Base-by-base conservation (phyloP, 2,329 filamentous ascomycete genomes). In the Chrysoporthe austroafricana region DNA sequence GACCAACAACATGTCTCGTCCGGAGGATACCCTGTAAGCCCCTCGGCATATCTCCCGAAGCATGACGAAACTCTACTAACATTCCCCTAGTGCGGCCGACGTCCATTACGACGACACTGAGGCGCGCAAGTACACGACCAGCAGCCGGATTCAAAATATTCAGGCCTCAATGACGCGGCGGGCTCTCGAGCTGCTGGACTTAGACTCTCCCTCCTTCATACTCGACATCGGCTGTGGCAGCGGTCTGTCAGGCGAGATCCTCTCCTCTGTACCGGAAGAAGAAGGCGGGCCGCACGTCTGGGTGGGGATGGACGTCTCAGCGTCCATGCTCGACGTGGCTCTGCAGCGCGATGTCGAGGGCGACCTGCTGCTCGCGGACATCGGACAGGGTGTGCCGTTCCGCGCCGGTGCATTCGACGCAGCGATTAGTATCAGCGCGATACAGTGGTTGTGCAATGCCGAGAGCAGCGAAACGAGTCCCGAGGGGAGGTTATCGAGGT, bases 391-490 rank as follows among this genome's bases (percentile, higher is more conserved):
- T 1, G 88, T 99, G 0, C 96, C 96, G 0, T 99, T 99, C 78
- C 90, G 96, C 18, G 88, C 96, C 0, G 96, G 96, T 43, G 88
- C 90, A 0, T 99, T 99, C 76, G 96, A 99, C 77, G 96, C 95
- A 0, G 96, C 96, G 32, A 94, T 99, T 73, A 94, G 90, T 75
- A 98, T 99, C 77, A 93, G 89, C 73, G 96, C 96, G 0, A 91
- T 99, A n/a, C 96, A 99, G 79, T 99, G 96, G 96, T 85, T 99
- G 42, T 99, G 96, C 79, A 98, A 97, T 78, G 96, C 95, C 52
- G 96, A 98, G 78, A 92, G 87, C 69, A 92, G 88, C 76, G 93
- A 96, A 62, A 94, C 96, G 0, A 92, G 87, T 0, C 91, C 94
- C 0, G 87, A 91, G 39, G 93, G 91, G 0, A 84, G 96, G 6